Evolutionary conservation across 2,329 filamentous ascomycete species (phyloP).

Genomic region (Alternaria ethzedia): DNA sequence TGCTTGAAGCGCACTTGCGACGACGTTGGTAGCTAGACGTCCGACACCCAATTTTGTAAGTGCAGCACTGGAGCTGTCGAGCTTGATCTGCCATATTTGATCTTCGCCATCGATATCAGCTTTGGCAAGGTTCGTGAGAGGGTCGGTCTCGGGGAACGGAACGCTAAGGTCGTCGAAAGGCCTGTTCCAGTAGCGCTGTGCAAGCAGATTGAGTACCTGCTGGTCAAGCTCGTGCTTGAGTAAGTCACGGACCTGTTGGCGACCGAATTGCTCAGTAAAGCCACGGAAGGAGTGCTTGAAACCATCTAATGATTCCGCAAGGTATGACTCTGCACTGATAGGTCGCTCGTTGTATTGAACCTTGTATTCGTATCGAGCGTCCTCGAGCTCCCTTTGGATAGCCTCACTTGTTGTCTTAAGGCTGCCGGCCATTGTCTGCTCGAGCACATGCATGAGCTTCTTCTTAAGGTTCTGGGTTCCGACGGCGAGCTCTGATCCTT

Average conservation of each 20-base stretch:
- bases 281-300: constrained; percentile 99
- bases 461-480: constrained; percentile 88
- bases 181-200: constrained; percentile 96
- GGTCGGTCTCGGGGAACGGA: constrained; percentile 71
- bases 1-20: constrained; percentile 83
- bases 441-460: constrained; percentile 95
- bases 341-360: constrained; percentile 98
- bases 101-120: constrained; percentile 75
- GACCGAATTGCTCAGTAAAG: constrained; percentile 87
- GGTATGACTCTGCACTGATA: constrained; percentile 92
- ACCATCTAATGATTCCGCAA: constrained; percentile 90
- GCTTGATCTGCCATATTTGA: constrained; percentile 89
- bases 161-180: constrained; percentile 83
- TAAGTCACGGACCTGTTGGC: constrained; percentile 85
- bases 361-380: constrained; percentile 98
- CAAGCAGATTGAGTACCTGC: constrained; percentile 89
- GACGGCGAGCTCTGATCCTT: constrained; percentile 73
- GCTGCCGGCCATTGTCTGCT: constrained; percentile 95
- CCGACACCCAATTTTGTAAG: constrained; percentile 95
- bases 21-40: constrained; percentile 87
- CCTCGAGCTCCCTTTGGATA: constrained; percentile 92
- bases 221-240: constrained; percentile 94
- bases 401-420: constrained; percentile 88
- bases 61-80: constrained; percentile 88
- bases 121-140: constrained; percentile 78